Conservation (phyloP, 2,329 filamentous ascomycete genomes). For the Xylariaceae sp. region DNA sequence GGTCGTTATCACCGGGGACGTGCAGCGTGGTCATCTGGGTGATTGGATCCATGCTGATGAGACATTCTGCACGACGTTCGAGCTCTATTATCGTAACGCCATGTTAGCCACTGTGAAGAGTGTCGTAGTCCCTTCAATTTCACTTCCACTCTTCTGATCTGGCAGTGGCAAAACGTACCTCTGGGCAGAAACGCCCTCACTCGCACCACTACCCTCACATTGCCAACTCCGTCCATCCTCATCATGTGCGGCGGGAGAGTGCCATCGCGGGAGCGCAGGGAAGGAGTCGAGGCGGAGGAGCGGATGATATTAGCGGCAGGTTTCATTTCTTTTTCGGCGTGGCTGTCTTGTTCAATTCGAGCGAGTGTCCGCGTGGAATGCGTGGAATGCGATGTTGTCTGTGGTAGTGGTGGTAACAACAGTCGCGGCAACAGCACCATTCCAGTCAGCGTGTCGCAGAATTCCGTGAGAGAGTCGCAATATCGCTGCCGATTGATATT, state of each 20-base stretch:
- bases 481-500: conserved; percentile 33
- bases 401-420: conserved; percentile 49
- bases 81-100: conserved; percentile 65
- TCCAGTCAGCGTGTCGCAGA: conserved; percentile 39
- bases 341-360: conserved; percentile 21
- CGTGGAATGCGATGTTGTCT: conserved; percentile 4
- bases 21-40: conserved; percentile 85
- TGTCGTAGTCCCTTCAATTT: not conserved
- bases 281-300: conserved; percentile 80
- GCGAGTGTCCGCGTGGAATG: conserved; percentile 38
- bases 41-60: conserved; percentile 89
- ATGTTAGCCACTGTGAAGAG: conserved; percentile 9
- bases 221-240: conserved; percentile 70
- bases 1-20: conserved; percentile 66
- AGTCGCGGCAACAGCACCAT: conserved; percentile 50
- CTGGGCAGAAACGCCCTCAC: conserved; percentile 79
- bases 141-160: not conserved
- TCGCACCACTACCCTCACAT: conserved; percentile 82
- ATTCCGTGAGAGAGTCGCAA: conserved; percentile 33
- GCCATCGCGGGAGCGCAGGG: conserved; percentile 74
- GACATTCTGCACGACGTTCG: conserved; percentile 79
- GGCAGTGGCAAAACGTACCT: conserved; percentile 59
- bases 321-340: conserved; percentile 21
- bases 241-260: conserved; percentile 63
- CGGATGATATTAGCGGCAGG: conserved; percentile 41